Percentiles rank a stretch among this genome's conserved stretches.
These are phyloP conservation scores for Yarrowia galli DNA, from an alignment of 1,139 yeast genomes.

Conservation along the genomic window DNA sequence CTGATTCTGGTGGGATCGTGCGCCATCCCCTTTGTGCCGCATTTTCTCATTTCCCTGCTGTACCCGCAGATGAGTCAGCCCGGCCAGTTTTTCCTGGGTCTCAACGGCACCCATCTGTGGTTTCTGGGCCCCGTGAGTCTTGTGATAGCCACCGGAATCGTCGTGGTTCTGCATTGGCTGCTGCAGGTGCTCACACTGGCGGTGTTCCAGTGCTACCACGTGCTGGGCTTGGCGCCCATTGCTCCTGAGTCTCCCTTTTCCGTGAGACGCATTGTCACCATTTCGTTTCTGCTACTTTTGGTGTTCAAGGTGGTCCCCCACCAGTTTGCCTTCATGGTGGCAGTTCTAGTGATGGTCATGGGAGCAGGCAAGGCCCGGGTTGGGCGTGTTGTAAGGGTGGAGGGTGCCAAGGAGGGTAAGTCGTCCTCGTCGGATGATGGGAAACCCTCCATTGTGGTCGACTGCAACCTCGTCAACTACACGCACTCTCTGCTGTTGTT, in stretches of 20 bases:
- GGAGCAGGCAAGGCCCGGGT: conserved; percentile 37
- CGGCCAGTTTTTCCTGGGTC: conserved; percentile 65
- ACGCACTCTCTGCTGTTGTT: conserved; percentile 47
- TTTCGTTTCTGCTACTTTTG: conserved; percentile 51
- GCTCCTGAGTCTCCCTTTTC: conserved; percentile 7
- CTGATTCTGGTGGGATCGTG: conserved; percentile 45
- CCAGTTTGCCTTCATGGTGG: conserved; percentile 73
- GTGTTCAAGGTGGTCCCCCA: conserved; percentile 76
- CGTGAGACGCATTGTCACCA: neutral
- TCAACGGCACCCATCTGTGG: conserved; percentile 64
- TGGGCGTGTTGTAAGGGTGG: neutral
- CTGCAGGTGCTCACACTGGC: conserved; percentile 42
- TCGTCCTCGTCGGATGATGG: too few species aligned
- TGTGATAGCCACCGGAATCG: conserved; percentile 60
- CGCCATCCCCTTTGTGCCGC: conserved; percentile 55
- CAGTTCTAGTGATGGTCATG: conserved; percentile 52
- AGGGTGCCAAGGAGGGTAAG: neutral
- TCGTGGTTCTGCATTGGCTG: conserved; percentile 51
- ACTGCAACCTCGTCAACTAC: conserved; percentile 44
- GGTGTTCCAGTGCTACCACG: neutral
- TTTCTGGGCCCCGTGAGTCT: conserved; percentile 66
- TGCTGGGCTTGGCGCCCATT: conserved; percentile 10
- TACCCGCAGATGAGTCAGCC: conserved; percentile 50
- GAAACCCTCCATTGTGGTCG: neutral
- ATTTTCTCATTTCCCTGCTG: conserved; percentile 41